A percentile compares a stretch with the other conserved stretches of the same genome.
These are phyloP conservation scores for Olyra latifolia DNA, from an alignment of 176 grass and related monocot species.

Conservation along the genomic window DNA sequence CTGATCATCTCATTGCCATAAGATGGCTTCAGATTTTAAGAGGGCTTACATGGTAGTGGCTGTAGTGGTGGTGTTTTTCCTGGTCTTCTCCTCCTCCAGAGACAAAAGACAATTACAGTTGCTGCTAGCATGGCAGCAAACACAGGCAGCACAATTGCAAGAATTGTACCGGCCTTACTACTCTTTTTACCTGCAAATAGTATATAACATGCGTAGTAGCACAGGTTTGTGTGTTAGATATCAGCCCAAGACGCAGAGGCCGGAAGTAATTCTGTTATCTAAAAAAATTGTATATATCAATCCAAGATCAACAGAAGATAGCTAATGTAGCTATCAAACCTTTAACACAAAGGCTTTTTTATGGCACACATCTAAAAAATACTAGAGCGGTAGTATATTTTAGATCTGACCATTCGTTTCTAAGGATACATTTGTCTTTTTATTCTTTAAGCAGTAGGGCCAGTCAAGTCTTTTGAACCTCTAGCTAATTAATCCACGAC, in stretches of 20 bases:
- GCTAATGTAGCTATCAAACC: too few species aligned
- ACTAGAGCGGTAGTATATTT: too few species aligned
- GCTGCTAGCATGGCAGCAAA: neutral
- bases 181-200: conserved; percentile 31
- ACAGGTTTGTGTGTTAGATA: neutral
- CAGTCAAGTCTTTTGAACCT: too few species aligned
- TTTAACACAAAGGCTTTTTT: neutral
- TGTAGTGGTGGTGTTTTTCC: neutral
- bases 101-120: conserved; percentile 7
- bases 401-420: too few species aligned
- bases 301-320: neutral
- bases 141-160: conserved; percentile 38
- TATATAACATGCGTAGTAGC: neutral
- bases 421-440: too few species aligned
- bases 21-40: neutral
- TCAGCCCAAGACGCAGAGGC: neutral
- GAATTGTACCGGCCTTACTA: conserved; percentile 4
- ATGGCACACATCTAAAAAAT: too few species aligned
- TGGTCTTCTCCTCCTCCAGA: conserved; percentile 16
- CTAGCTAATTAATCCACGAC: too few species aligned
- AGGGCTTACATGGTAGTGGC: neutral
- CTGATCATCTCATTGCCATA: neutral
- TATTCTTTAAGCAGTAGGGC: too few species aligned
- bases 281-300: neutral
- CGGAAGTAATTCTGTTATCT: too few species aligned